Evolutionary conservation across 2,329 filamentous ascomycete genomes (phyloP), one percentile per base, ranked within the genome.

Genomic region (Trichoderma arundinaceum): DNA sequence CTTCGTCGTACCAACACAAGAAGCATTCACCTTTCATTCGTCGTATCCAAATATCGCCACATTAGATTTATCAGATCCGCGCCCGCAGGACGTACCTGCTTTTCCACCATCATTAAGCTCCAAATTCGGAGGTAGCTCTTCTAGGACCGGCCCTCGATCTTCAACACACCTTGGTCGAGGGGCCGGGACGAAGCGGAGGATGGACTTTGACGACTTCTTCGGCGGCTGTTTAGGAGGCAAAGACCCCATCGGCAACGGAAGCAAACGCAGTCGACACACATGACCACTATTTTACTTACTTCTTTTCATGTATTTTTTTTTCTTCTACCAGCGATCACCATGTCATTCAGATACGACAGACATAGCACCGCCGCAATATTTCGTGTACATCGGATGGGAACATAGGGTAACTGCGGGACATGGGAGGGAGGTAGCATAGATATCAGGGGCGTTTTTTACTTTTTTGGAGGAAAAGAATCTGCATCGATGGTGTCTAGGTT

Each of bases 151-250:
- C 39, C 67, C 74, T 22, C 70, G 74, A 38, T 68, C 74, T 60
- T 71, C 71, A 17, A 71, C 76, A 69, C 81, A 84, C 54, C 78
- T 91, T 8, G 87, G 88, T 4, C 84, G 84, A 66, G 88, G 86
- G 7, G 86, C 89, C 8, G 91, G 91, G 1, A 84, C 87, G 70
- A 94, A 94, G 76, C 84, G 91, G 48, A 86, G 90, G 71, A 84
- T 92, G 70, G 90, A 91, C 71, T 85, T 91, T 72, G 86, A 87
- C 28, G 91, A 94, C 72, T 88, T 92, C 62, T 93, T 93, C 73
- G 90, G 92, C 7, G 86, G 87, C 61, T 87, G 86, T 69, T 75
- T 90, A 58, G 84, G 84, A 66, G 85, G 85, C 49, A 90, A 89
- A 73, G 89, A 92, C 67, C 75, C 81, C 39, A 84, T 84, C 69